A percentile compares a stretch with the other conserved stretches of the same genome.
These are phyloP conservation scores for Berkeleyomyces rouxiae DNA, from an alignment of 2,329 filamentous ascomycete species.

Conservation along the genomic window DNA sequence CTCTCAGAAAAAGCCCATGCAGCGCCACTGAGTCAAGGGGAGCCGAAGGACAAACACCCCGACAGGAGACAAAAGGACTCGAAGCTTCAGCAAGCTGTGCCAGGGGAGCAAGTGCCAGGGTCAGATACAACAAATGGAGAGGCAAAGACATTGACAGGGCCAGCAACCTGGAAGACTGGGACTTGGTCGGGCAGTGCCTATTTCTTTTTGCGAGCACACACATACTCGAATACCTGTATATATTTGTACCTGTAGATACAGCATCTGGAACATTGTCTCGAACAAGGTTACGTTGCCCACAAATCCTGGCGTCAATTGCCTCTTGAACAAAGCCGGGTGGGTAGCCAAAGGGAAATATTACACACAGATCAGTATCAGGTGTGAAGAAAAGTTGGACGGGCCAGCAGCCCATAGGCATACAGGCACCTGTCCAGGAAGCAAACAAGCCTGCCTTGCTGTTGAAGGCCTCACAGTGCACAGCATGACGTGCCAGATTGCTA, in stretches of 20 bases:
- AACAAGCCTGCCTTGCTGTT: background rate
- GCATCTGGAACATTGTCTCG: background rate
- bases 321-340: background rate
- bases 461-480: background rate
- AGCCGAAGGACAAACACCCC: background rate
- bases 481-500: background rate
- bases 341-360: background rate
- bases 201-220: too few relatives aligned
- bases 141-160: background rate
- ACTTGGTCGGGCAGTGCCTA: background rate
- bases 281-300: background rate
- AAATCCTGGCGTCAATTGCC: background rate
- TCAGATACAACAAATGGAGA: background rate
- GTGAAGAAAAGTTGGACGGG: background rate
- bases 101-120: too few relatives aligned
- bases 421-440: too few relatives aligned
- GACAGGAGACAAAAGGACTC: background rate
- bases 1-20: background rate
- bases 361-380: background rate
- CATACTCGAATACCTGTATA: too few relatives aligned
- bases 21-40: background rate
- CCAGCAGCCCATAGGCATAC: background rate
- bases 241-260: background rate
- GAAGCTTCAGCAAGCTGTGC: background rate
- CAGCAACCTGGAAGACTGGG: background rate